A percentile compares a stretch with the other conserved stretches of the same genome.
phyloP scores from a whole-genome alignment of 495 filamentous ascomycete genomes.

The Neurospora terricola region DNA sequence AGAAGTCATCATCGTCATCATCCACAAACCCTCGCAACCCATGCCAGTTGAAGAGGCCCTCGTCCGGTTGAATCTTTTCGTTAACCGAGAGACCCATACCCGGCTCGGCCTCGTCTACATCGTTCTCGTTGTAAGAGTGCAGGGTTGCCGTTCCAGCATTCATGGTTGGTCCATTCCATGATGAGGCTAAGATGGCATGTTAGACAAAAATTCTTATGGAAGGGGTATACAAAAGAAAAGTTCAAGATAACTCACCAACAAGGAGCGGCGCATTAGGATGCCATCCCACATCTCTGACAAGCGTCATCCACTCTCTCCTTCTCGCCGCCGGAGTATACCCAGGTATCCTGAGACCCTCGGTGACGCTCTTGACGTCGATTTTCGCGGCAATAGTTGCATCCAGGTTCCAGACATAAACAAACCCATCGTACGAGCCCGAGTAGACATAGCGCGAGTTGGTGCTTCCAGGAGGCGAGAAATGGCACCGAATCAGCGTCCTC shows the following conservation, averaged over 20 bases:
- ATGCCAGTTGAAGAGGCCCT: not conserved
- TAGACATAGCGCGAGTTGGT: constrained; percentile 92
- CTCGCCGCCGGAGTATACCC: not conserved
- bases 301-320: constrained; percentile 53
- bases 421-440: constrained; percentile 77
- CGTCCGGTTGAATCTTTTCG: constrained; percentile 28
- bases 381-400: constrained; percentile 78
- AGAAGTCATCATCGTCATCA: not conserved
- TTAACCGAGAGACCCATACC: constrained; percentile 46
- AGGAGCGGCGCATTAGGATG: constrained; percentile 84
- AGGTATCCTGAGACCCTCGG: constrained; percentile 19
- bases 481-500: constrained; percentile 85
- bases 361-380: constrained; percentile 66
- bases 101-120: constrained; percentile 56
- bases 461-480: constrained; percentile 84
- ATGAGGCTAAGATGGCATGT: constrained; percentile 46
- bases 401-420: constrained; percentile 85
- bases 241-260: constrained; percentile 51
- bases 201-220: not conserved
- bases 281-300: constrained; percentile 91
- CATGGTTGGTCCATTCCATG: constrained; percentile 66
- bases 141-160: constrained; percentile 63
- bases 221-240: not conserved
- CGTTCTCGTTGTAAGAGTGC: constrained; percentile 64
- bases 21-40: not conserved